Base-by-base conservation (phyloP, 1,284 basidiomycete species). In the Serendipita sp. region DNA sequence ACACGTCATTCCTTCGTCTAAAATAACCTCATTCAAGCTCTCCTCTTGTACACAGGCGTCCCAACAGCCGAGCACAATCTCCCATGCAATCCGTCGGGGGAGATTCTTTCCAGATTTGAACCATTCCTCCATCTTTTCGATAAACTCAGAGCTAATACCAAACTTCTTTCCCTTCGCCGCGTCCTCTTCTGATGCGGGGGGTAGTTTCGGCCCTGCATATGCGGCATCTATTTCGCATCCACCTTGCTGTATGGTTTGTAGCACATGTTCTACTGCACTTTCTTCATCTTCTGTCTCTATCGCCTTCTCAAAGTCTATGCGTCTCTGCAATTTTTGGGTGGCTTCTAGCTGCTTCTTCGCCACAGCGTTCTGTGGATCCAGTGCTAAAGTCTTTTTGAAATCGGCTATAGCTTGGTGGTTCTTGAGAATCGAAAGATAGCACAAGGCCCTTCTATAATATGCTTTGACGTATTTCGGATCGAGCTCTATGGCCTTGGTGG, bases 401-500 rank as follows among this genome's bases (percentile, higher is more conserved):
- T 97, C 93, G 22, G 81, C 75, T 15, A 96, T 81, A 2, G 94
- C 93, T 58, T 83, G 75, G 67, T 90, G 89, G 50, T 88, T 88
- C 70, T 88, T 87, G 64, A 97, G 75, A 62, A 93, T 90, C 70
- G 95, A 89, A 64, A 99, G 80, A 70, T 95, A 84, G 67, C 93
- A 96, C 68, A 88, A 87, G 60, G 91, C 95, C 61, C 96, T 88
- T 66, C 93, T 78, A 72, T 88, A 93, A 71, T 88, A 93, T 0
- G 91, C 92, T 73, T 99, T 99, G 64, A 87, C 86, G 72, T 96
- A 97, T 69, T 84, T 87, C 1, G 90, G 82, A 74, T 99, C 92
- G 66, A 98, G 76, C 67, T 87, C 79, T 65, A 99, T 89, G 4
- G 95, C 96, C 70, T 85, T 87, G 65, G 81, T 80, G 49, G 88